A percentile compares a stretch with the other conserved stretches of the same genome.
These are phyloP conservation scores for Lobosporangium transversale DNA, from an alignment of 192 early-diverging fungal genomes.

Conservation along the genomic window DNA sequence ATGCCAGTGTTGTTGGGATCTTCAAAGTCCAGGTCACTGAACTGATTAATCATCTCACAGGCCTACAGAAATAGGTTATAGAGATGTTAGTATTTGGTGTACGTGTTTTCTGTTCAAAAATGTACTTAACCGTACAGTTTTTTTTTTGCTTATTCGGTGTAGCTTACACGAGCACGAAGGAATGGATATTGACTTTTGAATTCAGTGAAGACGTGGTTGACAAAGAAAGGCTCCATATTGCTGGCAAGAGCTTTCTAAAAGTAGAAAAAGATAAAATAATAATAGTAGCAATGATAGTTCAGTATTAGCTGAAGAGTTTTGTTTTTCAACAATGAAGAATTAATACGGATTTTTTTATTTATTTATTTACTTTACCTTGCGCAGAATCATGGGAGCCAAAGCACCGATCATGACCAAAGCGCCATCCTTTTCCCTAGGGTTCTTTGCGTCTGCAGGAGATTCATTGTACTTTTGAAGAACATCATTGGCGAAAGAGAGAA, in stretches of 20 bases:
- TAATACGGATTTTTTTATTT: too few species aligned
- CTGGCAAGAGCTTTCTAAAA: constrained; percentile 70
- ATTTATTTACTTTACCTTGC: too few species aligned
- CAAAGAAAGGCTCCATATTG: constrained; percentile 88
- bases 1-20: constrained; percentile 63
- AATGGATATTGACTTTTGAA: constrained; percentile 86
- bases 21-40: constrained; percentile 71
- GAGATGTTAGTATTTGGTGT: background rate
- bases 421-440: constrained; percentile 87
- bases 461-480: constrained; percentile 76
- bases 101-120: background rate
- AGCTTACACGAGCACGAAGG: constrained; percentile 82
- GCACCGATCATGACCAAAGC: constrained; percentile 88
- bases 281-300: too few species aligned
- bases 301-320: background rate
- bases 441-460: constrained; percentile 71
- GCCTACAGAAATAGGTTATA: constrained; percentile 27
- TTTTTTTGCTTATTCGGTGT: too few species aligned
- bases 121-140: too few species aligned
- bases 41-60: constrained; percentile 62
- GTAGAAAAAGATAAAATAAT: too few species aligned
- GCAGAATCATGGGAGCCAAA: constrained; percentile 74
- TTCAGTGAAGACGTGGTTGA: constrained; percentile 89
- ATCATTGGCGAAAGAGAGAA: constrained; percentile 82
- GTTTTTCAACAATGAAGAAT: background rate